These are phyloP conservation scores for Agaricus sinodeliciosus DNA, from an alignment of 768 basidiomycete species.

Conservation along the genomic window DNA sequence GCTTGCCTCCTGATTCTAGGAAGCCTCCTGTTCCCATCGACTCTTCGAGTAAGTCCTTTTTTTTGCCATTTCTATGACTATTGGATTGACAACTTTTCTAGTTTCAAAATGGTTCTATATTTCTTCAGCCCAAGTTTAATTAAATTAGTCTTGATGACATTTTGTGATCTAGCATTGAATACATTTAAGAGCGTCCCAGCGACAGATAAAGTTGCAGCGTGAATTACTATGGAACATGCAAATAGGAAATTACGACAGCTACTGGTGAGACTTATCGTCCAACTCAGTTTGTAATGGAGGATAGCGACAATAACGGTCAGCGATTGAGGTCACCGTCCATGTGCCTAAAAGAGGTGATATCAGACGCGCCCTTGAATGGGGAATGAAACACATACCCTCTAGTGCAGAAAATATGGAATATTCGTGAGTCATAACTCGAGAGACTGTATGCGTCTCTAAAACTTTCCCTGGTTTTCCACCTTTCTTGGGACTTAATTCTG, in stretches of 20 bases:
- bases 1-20: conserved; percentile 72
- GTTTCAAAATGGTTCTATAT: conserved; percentile 96
- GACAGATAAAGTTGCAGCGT: conserved; percentile 3
- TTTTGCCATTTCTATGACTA: not conserved
- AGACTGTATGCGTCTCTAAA: conserved; percentile 89
- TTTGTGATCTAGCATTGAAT: conserved; percentile 14
- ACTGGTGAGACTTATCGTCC: conserved; percentile 11
- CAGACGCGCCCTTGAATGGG: not conserved
- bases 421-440: conserved; percentile 61
- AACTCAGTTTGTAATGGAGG: conserved; percentile 61
- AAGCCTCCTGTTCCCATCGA: conserved; percentile 86
- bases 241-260: not conserved
- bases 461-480: conserved; percentile 68
- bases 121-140: conserved; percentile 76
- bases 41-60: conserved; percentile 64
- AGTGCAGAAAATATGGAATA: conserved; percentile 91
- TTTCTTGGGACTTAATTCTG: conserved; percentile 63
- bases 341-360: conserved; percentile 44
- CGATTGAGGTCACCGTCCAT: conserved; percentile 89
- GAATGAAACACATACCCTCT: conserved; percentile 57
- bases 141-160: conserved; percentile 4
- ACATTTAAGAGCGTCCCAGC: not conserved
- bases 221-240: conserved; percentile 5
- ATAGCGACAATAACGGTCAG: conserved; percentile 87
- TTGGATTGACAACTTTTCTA: conserved; percentile 20